Conservation (phyloP, 148 eudicot species). For the Euryodendron excelsum region DNA sequence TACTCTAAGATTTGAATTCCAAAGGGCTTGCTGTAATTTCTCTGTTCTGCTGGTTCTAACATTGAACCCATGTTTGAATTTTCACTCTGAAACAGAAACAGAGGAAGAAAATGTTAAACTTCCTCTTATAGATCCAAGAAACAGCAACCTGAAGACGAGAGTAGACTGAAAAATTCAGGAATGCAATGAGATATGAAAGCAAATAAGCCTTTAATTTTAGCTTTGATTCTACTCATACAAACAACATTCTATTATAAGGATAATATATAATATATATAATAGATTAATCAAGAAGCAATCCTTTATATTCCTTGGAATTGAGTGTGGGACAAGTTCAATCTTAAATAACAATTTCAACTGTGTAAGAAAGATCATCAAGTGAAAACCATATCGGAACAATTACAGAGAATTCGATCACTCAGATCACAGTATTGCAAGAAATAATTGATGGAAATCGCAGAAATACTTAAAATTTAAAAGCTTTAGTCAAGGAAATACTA, state of each 20-base stretch:
- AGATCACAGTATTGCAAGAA: background rate
- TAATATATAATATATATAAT: background rate
- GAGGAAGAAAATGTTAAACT: constrained; percentile 8
- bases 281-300: background rate
- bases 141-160: constrained; percentile 31
- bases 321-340: background rate
- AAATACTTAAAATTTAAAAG: background rate
- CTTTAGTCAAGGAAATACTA: background rate
- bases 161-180: constrained; percentile 6
- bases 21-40: constrained; percentile 50
- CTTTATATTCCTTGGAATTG: background rate
- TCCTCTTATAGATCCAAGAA: constrained; percentile 19
- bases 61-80: constrained; percentile 47
- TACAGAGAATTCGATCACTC: background rate
- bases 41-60: constrained; percentile 29
- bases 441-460: background rate
- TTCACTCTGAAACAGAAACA: background rate
- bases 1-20: constrained; percentile 59
- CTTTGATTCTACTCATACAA: background rate
- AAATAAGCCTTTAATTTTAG: background rate
- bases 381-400: background rate
- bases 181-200: background rate
- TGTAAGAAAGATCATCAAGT: background rate
- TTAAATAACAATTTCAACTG: background rate
- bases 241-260: background rate